phyloP scores from a whole-genome alignment of 345 rosid species.

The Populus alba region DNA sequence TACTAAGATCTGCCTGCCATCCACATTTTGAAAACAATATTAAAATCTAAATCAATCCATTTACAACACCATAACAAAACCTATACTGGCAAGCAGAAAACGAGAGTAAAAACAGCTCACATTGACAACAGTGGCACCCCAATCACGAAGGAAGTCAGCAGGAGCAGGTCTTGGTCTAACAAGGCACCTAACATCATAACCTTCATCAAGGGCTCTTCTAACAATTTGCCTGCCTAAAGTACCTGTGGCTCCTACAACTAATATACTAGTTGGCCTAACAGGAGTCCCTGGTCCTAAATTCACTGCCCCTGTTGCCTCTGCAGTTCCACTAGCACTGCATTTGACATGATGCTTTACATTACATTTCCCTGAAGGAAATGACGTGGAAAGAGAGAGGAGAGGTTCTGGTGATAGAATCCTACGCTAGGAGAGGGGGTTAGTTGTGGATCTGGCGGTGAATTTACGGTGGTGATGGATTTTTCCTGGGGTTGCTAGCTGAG shows the following conservation, averaged over 20 bases:
- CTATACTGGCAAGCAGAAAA: not conserved
- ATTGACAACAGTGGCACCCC: conserved; percentile 96
- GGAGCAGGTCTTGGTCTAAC: conserved; percentile 93
- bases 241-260: conserved; percentile 89
- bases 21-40: not conserved
- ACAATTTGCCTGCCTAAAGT: conserved; percentile 91
- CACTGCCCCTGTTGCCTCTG: conserved; percentile 31
- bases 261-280: conserved; percentile 65
- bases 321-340: conserved; percentile 24
- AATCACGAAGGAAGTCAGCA: conserved; percentile 91
- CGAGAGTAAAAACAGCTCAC: conserved; percentile 28
- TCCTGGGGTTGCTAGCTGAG: conserved; percentile 49
- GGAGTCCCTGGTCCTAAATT: conserved; percentile 85
- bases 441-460: not conserved
- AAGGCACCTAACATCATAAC: conserved; percentile 86
- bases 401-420: no score
- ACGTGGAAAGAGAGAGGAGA: conserved; percentile 19
- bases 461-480: conserved; percentile 22
- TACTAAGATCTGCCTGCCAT: conserved; percentile 88
- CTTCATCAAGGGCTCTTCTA: conserved; percentile 87
- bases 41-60: not conserved
- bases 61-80: not conserved
- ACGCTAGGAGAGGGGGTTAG: conserved; percentile 38
- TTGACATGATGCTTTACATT: conserved; percentile 23
- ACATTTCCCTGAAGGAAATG: conserved; percentile 29